Conservation (phyloP, 345 rosid genomes). For the Acer saccharum region DNA sequence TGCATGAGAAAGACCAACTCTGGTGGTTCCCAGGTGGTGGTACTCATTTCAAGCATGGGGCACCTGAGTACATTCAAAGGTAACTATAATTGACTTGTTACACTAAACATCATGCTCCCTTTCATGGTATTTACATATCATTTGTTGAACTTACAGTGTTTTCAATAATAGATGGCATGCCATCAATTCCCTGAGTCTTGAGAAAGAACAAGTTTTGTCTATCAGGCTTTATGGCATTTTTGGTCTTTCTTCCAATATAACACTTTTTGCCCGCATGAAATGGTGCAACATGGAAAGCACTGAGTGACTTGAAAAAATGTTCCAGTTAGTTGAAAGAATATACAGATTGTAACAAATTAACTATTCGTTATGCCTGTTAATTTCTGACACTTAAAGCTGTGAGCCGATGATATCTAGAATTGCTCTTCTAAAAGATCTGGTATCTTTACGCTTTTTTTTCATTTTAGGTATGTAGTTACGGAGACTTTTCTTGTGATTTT, state of each 20-base stretch:
- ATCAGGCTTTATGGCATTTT: not conserved
- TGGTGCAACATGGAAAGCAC: not conserved
- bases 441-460: not conserved
- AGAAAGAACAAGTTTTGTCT: not conserved
- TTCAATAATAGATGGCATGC: not conserved
- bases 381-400: not conserved
- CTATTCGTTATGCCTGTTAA: not conserved
- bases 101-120: not conserved
- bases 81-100: conserved; percentile 20
- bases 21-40: conserved; percentile 99
- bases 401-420: not conserved
- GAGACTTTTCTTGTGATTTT: not conserved
- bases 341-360: not conserved
- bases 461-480: not conserved
- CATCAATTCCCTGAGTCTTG: not conserved
- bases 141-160: not conserved
- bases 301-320: not conserved
- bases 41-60: conserved; percentile 95
- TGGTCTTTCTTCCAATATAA: not conserved
- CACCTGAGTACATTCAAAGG: conserved; percentile 91
- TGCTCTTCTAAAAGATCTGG: not conserved
- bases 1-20: conserved; percentile 65
- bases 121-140: not conserved
- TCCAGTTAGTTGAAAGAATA: not conserved
- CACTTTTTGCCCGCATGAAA: not conserved